These are phyloP conservation scores for Erythrophleum fordii DNA, from an alignment of 306 rosid species.

Conservation along the genomic window DNA sequence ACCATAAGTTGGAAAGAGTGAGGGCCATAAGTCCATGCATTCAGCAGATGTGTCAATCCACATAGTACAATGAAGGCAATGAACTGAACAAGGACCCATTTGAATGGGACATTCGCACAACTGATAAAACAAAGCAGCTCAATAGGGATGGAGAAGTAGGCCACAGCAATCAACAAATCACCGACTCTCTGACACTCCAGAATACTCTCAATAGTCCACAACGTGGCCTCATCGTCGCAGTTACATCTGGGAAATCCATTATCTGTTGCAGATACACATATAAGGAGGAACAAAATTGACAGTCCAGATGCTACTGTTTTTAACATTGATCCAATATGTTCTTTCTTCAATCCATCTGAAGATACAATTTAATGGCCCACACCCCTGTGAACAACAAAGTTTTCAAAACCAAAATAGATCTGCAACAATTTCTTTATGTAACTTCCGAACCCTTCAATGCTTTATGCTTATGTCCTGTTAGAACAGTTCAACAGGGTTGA, in stretches of 20 bases:
- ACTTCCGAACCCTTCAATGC: conserved; percentile 34
- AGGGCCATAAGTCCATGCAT: conserved; percentile 85
- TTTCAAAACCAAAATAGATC: neutral
- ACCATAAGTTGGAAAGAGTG: conserved; percentile 83
- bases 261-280: conserved; percentile 53
- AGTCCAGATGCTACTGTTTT: conserved; percentile 59
- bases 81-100: conserved; percentile 87
- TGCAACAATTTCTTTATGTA: conserved; percentile 35
- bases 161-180: conserved; percentile 87
- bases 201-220: conserved; percentile 73
- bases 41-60: conserved; percentile 88
- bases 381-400: neutral
- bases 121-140: conserved; percentile 85
- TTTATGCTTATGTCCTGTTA: conserved; percentile 51
- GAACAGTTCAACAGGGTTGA: conserved; percentile 18
- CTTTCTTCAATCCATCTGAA: conserved; percentile 62
- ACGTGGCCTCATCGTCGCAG: conserved; percentile 82
- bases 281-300: conserved; percentile 43
- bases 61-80: conserved; percentile 85
- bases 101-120: conserved; percentile 88
- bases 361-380: conserved; percentile 30
- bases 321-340: conserved; percentile 63
- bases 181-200: conserved; percentile 78
- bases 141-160: conserved; percentile 87
- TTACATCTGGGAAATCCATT: conserved; percentile 66